A percentile compares a stretch with the other conserved stretches of the same genome.
These are phyloP conservation scores for Trichophyton verrucosum DNA, from an alignment of 2,329 filamentous ascomycete genomes.

Conservation along the genomic window DNA sequence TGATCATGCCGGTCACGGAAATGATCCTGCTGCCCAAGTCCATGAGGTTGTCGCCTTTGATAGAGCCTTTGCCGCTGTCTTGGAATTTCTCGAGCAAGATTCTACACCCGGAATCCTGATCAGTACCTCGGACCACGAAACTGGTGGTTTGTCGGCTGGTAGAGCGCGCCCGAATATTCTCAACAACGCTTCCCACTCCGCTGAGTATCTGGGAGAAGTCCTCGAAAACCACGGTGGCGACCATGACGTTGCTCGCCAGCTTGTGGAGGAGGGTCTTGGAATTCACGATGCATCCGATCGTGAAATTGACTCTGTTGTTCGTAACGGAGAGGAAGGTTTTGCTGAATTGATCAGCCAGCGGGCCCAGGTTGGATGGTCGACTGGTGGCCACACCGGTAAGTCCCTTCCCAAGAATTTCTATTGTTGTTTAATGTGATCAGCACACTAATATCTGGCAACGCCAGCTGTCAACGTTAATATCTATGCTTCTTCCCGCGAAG, in stretches of 20 bases:
- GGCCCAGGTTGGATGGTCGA: constrained; percentile 85
- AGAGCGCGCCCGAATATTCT: constrained; percentile 74
- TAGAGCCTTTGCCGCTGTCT: constrained; percentile 64
- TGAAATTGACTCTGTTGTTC: constrained; percentile 57
- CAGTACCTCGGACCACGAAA: constrained; percentile 90
- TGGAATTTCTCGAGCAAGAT: constrained; percentile 70
- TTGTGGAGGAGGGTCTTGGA: constrained; percentile 61
- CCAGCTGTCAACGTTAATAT: constrained; percentile 86
- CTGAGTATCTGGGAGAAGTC: constrained; percentile 55
- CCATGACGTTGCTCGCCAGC: constrained; percentile 30
- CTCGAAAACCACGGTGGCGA: constrained; percentile 48
- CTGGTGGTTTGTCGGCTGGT: constrained; percentile 73
- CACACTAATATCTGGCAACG: neutral
- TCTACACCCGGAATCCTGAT: constrained; percentile 66
- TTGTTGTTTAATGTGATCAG: neutral
- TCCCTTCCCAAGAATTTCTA: neutral
- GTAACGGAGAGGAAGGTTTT: constrained; percentile 49
- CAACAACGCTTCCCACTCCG: constrained; percentile 62
- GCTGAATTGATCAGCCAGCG: constrained; percentile 77
- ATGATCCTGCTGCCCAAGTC: constrained; percentile 73
- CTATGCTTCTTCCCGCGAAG: constrained; percentile 62
- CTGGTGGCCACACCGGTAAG: constrained; percentile 67
- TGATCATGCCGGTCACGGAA: constrained; percentile 82
- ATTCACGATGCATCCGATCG: constrained; percentile 58
- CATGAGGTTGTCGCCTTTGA: constrained; percentile 95